Evolutionary conservation across 768 basidiomycete genomes (phyloP).

Genomic region (Suillus discolor): DNA sequence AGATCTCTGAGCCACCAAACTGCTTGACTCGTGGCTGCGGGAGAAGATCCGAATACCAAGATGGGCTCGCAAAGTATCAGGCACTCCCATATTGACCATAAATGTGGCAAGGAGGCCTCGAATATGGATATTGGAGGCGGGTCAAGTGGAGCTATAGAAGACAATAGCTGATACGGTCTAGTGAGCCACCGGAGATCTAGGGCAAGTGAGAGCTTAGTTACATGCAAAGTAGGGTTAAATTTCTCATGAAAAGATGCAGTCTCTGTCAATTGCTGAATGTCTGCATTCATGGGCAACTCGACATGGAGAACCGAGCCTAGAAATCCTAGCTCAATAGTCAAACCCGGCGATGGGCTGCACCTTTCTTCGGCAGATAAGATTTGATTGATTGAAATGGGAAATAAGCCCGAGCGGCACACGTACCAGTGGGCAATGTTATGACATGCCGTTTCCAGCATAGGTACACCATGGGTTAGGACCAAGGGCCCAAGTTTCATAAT

Average conservation of each 20-base stretch:
- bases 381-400: slow-evolving; percentile 11
- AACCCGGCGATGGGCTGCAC: slow-evolving; percentile 67
- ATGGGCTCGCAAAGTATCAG: slow-evolving; percentile 89
- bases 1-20: slow-evolving; percentile 93
- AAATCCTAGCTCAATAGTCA: slow-evolving; percentile 78
- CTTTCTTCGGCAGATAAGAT: slow-evolving; percentile 60
- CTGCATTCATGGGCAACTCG: slow-evolving; percentile 65
- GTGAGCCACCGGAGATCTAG: not conserved
- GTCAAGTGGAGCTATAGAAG: slow-evolving; percentile 58
- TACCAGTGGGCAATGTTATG: slow-evolving; percentile 87
- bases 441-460: slow-evolving; percentile 86
- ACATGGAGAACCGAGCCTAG: slow-evolving; percentile 75
- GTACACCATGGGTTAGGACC: slow-evolving; percentile 69
- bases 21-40: slow-evolving; percentile 82
- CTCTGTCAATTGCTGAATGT: slow-evolving; percentile 73
- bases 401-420: slow-evolving; percentile 26
- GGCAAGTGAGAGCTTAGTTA: slow-evolving; percentile 23
- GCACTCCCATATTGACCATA: slow-evolving; percentile 95
- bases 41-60: slow-evolving; percentile 77
- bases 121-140: slow-evolving; percentile 63
- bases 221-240: slow-evolving; percentile 56
- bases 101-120: slow-evolving; percentile 62
- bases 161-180: slow-evolving; percentile 56
- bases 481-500: slow-evolving; percentile 71
- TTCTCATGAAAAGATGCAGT: slow-evolving; percentile 51